phyloP scores from a whole-genome alignment of 371 early-diverging fungal genomes.

The Mucor irregularis region DNA sequence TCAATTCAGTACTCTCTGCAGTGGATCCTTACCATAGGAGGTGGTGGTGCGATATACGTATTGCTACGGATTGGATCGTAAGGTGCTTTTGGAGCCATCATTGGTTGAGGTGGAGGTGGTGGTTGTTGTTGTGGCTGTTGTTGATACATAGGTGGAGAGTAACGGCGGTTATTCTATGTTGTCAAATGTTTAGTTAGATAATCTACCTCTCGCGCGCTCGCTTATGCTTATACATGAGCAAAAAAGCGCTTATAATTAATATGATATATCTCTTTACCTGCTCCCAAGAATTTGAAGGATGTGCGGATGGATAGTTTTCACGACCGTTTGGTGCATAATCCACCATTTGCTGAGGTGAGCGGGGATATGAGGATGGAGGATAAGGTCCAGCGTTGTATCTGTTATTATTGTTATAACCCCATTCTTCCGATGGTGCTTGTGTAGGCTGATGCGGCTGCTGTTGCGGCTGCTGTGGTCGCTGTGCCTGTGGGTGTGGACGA shows the following conservation, averaged over 20 bases:
- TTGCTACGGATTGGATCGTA: slow-evolving; percentile 27
- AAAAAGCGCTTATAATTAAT: neutral
- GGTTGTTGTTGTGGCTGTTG: neutral
- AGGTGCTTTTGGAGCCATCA: neutral
- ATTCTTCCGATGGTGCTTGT: slow-evolving; percentile 8
- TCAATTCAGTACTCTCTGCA: neutral
- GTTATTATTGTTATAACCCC: slow-evolving; percentile 25
- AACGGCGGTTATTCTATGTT: neutral
- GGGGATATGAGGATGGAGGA: neutral
- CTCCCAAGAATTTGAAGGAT: slow-evolving; percentile 8
- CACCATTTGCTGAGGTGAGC: neutral
- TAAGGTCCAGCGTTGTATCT: slow-evolving; percentile 13
- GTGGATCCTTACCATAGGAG: neutral
- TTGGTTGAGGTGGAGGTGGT: neutral
- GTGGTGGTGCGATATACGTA: too few species aligned
- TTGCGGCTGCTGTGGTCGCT: neutral
- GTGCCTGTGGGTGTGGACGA: slow-evolving; percentile 29
- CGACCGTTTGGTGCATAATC: slow-evolving; percentile 6
- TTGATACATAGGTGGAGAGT: slow-evolving; percentile 2
- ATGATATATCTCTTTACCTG: slow-evolving; percentile 1
- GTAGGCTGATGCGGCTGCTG: neutral
- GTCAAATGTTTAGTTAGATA: neutral
- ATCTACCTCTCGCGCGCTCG: too few species aligned
- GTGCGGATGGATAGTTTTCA: neutral
- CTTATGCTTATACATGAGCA: neutral